These are phyloP conservation scores for Kalmanozyma brasiliensis DNA, from an alignment of 1,284 basidiomycete genomes.

Conservation along the genomic window DNA sequence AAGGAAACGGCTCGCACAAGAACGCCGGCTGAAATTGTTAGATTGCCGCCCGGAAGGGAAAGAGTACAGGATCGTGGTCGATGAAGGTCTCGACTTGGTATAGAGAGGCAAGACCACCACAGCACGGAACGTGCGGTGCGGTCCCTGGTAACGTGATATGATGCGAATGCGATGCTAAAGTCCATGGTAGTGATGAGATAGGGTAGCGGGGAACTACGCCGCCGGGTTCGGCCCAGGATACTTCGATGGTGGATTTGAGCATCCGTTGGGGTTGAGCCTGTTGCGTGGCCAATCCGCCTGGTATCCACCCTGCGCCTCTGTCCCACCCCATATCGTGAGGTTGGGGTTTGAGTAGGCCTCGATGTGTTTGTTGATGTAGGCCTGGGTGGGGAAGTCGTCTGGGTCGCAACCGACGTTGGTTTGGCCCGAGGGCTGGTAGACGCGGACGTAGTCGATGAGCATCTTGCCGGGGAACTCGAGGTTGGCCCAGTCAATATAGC, in stretches of 20 bases:
- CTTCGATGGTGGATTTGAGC: slow-evolving; percentile 43
- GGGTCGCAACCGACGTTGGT: slow-evolving; percentile 63
- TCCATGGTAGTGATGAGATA: not conserved
- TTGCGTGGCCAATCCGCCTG: slow-evolving; percentile 60
- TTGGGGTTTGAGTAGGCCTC: slow-evolving; percentile 59
- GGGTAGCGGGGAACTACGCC: slow-evolving; percentile 1
- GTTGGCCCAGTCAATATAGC: slow-evolving; percentile 37
- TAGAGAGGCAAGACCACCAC: not conserved
- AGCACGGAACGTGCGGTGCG: not conserved
- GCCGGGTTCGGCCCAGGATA: slow-evolving; percentile 40
- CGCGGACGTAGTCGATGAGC: slow-evolving; percentile 59
- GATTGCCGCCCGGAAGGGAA: not conserved
- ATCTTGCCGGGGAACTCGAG: slow-evolving; percentile 50
- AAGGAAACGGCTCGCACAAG: no score
- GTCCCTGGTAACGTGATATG: not conserved
- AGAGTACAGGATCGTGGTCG: slow-evolving; percentile 1
- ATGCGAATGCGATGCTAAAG: not conserved
- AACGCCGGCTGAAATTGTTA: no score
- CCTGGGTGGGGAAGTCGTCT: slow-evolving; percentile 71
- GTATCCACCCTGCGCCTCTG: slow-evolving; percentile 54
- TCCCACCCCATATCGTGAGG: slow-evolving; percentile 54
- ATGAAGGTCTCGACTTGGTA: slow-evolving; percentile 9
- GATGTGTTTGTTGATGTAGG: slow-evolving; percentile 70
- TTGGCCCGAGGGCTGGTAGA: slow-evolving; percentile 58
- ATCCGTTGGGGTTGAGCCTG: slow-evolving; percentile 46